A percentile compares a stretch with the other conserved stretches of the same genome.
Conservation (phyloP, 2,329 filamentous ascomycete species). For the Colletotrichum euphorbiae region DNA sequence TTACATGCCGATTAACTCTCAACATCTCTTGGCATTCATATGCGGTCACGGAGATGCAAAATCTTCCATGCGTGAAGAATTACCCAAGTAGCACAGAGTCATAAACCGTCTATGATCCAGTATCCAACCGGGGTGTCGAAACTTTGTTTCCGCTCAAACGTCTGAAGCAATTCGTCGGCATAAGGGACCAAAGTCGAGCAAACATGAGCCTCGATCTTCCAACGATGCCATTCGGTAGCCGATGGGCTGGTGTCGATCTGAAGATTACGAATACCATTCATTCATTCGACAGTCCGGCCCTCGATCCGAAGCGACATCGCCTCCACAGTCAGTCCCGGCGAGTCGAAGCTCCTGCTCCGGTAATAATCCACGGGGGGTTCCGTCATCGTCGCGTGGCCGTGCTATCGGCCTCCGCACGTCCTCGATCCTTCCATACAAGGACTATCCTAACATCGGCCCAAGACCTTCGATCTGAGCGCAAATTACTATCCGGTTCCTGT, state of each 20-base stretch:
- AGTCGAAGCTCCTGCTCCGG: neutral
- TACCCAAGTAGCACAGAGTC: too few species aligned
- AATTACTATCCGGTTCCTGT: neutral
- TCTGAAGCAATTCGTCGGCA: too few species aligned
- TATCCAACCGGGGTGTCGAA: too few species aligned
- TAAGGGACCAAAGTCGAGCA: neutral
- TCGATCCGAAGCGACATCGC: neutral
- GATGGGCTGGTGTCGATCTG: slow-evolving; percentile 22
- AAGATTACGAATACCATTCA: slow-evolving; percentile 10
- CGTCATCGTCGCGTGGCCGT: slow-evolving; percentile 1
- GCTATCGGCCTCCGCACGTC: neutral
- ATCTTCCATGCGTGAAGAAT: too few species aligned
- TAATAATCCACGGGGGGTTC: neutral
- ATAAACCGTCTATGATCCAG: too few species aligned
- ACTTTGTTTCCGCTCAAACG: too few species aligned
- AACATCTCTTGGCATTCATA: too few species aligned
- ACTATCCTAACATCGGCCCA: slow-evolving; percentile 9
- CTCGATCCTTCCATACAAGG: slow-evolving; percentile 6
- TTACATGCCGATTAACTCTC: too few species aligned
- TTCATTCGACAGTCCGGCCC: neutral
- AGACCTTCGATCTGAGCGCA: neutral
- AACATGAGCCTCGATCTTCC: neutral
- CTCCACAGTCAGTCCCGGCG: slow-evolving; percentile 15
- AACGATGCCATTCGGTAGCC: neutral
- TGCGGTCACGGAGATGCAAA: too few species aligned